Evolutionary conservation across 306 rosid species (phyloP), one percentile per base, ranked within the genome.

Genomic region (Oemleria cerasiformis): DNA sequence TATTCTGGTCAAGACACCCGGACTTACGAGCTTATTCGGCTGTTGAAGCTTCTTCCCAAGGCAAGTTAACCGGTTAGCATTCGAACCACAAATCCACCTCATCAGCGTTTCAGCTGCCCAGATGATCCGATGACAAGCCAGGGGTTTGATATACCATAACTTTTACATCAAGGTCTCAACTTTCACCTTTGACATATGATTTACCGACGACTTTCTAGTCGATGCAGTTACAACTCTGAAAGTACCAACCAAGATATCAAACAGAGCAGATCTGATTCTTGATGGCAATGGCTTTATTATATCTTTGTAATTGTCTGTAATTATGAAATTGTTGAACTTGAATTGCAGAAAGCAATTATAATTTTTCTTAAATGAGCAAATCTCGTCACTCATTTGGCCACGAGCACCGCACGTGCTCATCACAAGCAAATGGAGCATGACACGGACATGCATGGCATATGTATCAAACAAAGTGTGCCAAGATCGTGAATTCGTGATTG

Each of bases 21-120:
- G 78, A 94, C 92, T 54, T 89, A 85, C 5, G 95, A 91, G 88
- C 85, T 94, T 66, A 79, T 91, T 71, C 91, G 86, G 88, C 73
- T 89, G 79, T 81, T 94, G 82, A 94, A 94, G 79, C 84, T 53
- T 70, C 81, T 87, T 82, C 96, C 79, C 9, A 80, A 71, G 54
- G 73, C 73, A 50, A 60, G 68, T 59, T 63, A 45, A 48, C 7
- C 16, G 50, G 20, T 43, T 23, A 49, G 47, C 38, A 43, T 21
- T 12, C 55, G 12, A 23, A 23, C 40, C 25, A 67, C 55, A 30
- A 10, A 68, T 20, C 25, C 36, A 47, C 41, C 74, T 21, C 66
- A 58, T 61, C 63, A 47, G 62, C 9, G 62, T 70, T 38, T 38
- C 66, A 51, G 20, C 40, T 59, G 55, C 68, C 36, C 51, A 41